Percentiles rank a stretch among this genome's conserved stretches.
phyloP scores from a whole-genome alignment of 2,329 filamentous ascomycete genomes.

The Sporothrix euskadiensis region DNA sequence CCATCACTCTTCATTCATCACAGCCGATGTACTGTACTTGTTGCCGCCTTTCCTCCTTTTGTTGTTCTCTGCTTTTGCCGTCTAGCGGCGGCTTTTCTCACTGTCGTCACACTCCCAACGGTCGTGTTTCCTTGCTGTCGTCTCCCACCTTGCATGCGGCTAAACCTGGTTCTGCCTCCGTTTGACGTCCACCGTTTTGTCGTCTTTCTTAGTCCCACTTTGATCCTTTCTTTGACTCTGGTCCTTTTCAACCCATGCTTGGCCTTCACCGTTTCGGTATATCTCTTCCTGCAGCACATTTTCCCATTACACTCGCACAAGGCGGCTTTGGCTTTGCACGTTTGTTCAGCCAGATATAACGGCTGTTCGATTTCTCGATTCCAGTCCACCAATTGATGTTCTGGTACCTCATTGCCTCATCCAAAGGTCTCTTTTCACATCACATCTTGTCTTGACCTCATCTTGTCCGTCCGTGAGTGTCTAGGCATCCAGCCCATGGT shows the following conservation, averaged over 20 bases:
- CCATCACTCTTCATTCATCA: background rate
- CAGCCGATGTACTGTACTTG: conserved; percentile 30
- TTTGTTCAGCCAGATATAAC: background rate
- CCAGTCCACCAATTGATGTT: background rate
- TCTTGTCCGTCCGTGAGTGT: background rate
- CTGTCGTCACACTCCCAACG: background rate
- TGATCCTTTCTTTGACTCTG: background rate
- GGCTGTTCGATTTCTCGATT: background rate
- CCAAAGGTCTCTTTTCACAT: background rate
- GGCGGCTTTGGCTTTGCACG: background rate
- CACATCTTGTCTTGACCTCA: background rate
- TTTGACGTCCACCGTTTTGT: conserved; percentile 27
- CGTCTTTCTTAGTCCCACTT: background rate
- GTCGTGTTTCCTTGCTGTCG: conserved; percentile 1
- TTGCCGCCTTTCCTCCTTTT: conserved; percentile 15
- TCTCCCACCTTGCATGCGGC: conserved; percentile 25
- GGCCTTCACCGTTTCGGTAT: background rate
- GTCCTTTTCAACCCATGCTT: background rate
- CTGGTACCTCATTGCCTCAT: background rate
- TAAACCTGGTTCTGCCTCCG: conserved; percentile 30
- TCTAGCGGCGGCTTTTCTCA: background rate
- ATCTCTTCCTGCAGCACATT: background rate
- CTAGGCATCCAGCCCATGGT: background rate
- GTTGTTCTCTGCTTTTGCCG: background rate
- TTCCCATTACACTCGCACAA: background rate